A percentile compares a stretch with the other conserved stretches of the same genome.
These are phyloP conservation scores for Geotrichum ghanense DNA, from an alignment of 805 yeast genomes.

Conservation along the genomic window DNA sequence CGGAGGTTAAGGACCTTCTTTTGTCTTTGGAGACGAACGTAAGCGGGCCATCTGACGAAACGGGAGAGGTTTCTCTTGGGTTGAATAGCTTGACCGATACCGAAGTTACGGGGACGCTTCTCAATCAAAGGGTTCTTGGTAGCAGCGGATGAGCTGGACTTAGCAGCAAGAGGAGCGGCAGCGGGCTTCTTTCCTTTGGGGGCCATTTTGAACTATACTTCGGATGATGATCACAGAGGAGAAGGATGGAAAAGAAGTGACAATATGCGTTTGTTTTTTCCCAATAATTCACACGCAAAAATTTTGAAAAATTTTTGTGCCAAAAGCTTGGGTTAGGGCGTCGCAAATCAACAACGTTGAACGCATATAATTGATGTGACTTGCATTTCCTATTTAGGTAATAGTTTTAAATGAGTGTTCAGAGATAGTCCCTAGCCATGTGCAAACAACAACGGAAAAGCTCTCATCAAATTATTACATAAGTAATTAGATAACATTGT, in stretches of 20 bases:
- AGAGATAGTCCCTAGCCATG: background rate
- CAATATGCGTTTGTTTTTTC: background rate
- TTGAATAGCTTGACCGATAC: slow-evolving; percentile 93
- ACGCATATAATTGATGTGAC: background rate
- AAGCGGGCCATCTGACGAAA: slow-evolving; percentile 98
- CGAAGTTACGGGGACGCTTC: slow-evolving; percentile 84
- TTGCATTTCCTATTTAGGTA: background rate
- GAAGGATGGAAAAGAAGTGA: background rate
- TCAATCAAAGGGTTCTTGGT: slow-evolving; percentile 77
- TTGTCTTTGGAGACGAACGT: slow-evolving; percentile 97
- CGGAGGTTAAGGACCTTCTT: slow-evolving; percentile 91
- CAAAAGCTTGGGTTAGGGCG: background rate
- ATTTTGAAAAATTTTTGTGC: background rate
- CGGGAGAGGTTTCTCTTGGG: slow-evolving; percentile 95
- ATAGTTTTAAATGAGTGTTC: background rate
- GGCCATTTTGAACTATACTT: slow-evolving; percentile 5
- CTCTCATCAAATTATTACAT: too few relatives aligned
- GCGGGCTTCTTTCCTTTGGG: slow-evolving; percentile 65
- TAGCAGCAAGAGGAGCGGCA: slow-evolving; percentile 93
- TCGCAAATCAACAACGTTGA: background rate
- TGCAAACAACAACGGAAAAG: background rate
- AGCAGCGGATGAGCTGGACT: slow-evolving; percentile 30
- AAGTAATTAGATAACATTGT: background rate
- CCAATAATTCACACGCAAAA: background rate
- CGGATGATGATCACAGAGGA: background rate